Conservation (phyloP, 2,329 filamentous ascomycete genomes). For the Cytospora paraplurivora region DNA sequence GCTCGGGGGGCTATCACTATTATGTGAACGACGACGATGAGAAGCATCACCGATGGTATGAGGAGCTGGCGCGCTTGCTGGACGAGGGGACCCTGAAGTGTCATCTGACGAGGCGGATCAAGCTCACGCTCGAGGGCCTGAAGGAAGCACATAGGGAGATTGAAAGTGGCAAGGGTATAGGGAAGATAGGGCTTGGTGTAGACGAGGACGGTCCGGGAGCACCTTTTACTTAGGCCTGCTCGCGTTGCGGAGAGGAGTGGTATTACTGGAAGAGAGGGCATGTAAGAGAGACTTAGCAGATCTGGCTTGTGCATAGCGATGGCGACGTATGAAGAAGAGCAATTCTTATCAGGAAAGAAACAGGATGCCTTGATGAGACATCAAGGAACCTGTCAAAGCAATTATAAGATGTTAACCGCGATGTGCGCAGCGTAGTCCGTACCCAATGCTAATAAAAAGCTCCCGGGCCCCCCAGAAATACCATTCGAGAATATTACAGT, state of each 20-base stretch:
- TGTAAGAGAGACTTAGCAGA: not conserved
- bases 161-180: slow-evolving; percentile 41
- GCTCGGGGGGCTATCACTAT: slow-evolving; percentile 43
- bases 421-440: not conserved
- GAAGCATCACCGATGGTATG: slow-evolving; percentile 43
- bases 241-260: not conserved
- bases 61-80: slow-evolving; percentile 38
- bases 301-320: not conserved
- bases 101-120: slow-evolving; percentile 41
- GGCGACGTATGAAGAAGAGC: not conserved
- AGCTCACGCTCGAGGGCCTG: slow-evolving; percentile 41
- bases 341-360: not conserved
- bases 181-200: slow-evolving; percentile 41
- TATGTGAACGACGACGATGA: slow-evolving; percentile 39
- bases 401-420: not conserved
- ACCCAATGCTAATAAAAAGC: not conserved
- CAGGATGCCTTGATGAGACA: not conserved
- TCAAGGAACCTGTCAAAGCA: not conserved
- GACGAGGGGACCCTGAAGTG: slow-evolving; percentile 42
- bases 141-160: slow-evolving; percentile 43
- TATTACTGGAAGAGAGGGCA: not conserved
- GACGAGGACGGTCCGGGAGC: slow-evolving; percentile 34
- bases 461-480: not conserved
- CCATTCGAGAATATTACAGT: not conserved
- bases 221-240: slow-evolving; percentile 15